Percentiles rank a stretch among this genome's conserved stretches.
These are phyloP conservation scores for Diversispora eburnea DNA, from an alignment of 192 early-diverging fungal species.

Conservation along the genomic window DNA sequence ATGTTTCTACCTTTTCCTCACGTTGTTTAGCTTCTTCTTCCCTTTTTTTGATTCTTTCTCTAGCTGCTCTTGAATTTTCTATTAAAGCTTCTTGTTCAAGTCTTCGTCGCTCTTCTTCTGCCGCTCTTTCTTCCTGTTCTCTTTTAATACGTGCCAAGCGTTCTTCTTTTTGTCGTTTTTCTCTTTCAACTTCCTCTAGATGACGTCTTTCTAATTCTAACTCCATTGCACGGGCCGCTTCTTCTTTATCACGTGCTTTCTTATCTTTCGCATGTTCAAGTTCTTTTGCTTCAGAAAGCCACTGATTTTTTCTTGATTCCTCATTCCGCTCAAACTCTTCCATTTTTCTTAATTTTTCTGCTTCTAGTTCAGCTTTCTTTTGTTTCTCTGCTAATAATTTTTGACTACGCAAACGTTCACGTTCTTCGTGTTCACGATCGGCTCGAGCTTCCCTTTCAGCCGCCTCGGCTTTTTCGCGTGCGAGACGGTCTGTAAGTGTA, in stretches of 20 bases:
- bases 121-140: slow-evolving; percentile 16
- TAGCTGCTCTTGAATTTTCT: slow-evolving; percentile 14
- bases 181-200: slow-evolving; percentile 23
- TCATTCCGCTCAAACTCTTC: slow-evolving; percentile 44
- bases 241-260: slow-evolving; percentile 30
- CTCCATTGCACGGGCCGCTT: slow-evolving; percentile 36
- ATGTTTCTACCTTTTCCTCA: slow-evolving; percentile 16
- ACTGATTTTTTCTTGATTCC: slow-evolving; percentile 40
- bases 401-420: slow-evolving; percentile 19
- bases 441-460: slow-evolving; percentile 15
- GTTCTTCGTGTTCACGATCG: slow-evolving; percentile 24
- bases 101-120: slow-evolving; percentile 12
- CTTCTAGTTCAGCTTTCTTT: slow-evolving; percentile 35
- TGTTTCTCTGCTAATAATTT: slow-evolving; percentile 26
- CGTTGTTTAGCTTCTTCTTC: slow-evolving; percentile 25
- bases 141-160: slow-evolving; percentile 31
- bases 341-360: slow-evolving; percentile 41
- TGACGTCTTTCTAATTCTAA: slow-evolving; percentile 35
- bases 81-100: slow-evolving; percentile 10
- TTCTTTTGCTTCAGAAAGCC: slow-evolving; percentile 39
- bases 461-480: slow-evolving; percentile 6
- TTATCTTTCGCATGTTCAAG: slow-evolving; percentile 25
- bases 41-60: slow-evolving; percentile 20
- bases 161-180: slow-evolving; percentile 37
- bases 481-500: neutral